phyloP scores from a whole-genome alignment of 768 basidiomycete genomes.

The Trametes maxima region DNA sequence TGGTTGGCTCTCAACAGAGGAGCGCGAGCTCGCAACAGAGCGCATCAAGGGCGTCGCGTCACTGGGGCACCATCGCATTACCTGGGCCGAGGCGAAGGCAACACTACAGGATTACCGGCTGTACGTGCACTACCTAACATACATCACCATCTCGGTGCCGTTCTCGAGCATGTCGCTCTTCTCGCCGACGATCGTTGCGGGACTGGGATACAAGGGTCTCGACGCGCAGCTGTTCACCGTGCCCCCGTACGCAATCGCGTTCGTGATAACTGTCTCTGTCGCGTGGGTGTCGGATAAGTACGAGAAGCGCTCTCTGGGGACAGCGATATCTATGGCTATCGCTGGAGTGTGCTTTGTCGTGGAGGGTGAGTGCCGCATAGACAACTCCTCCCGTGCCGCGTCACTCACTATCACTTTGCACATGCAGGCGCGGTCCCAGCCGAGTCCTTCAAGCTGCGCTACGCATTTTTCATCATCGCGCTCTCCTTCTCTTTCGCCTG shows the following conservation, averaged over 20 bases:
- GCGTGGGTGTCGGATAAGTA: constrained; percentile 26
- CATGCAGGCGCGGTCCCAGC: constrained; percentile 27
- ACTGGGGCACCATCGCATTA: constrained; percentile 38
- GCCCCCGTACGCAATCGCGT: constrained; percentile 43
- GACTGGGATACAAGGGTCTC: constrained; percentile 56
- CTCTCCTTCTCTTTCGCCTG: constrained; percentile 37
- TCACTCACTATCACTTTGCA: not conserved
- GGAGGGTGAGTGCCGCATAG: constrained; percentile 16
- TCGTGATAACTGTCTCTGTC: constrained; percentile 27
- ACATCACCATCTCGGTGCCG: constrained; percentile 47
- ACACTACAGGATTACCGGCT: constrained; percentile 42
- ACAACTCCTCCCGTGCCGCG: not conserved
- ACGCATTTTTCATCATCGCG: constrained; percentile 37
- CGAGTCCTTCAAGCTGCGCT: constrained; percentile 33
- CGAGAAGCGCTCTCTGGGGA: constrained; percentile 23
- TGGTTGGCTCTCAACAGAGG: constrained; percentile 45
- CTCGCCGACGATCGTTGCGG: constrained; percentile 69
- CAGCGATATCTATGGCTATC: constrained; percentile 23
- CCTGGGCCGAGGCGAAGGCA: constrained; percentile 39
- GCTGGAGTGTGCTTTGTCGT: constrained; percentile 25
- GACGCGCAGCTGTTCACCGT: constrained; percentile 66
- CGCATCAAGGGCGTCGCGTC: constrained; percentile 44
- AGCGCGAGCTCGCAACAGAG: constrained; percentile 42
- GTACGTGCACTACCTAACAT: constrained; percentile 44
- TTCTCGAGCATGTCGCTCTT: constrained; percentile 55